Base-by-base conservation (phyloP, 202 grass and related monocot species). In the Hordeum pubiflorum region DNA sequence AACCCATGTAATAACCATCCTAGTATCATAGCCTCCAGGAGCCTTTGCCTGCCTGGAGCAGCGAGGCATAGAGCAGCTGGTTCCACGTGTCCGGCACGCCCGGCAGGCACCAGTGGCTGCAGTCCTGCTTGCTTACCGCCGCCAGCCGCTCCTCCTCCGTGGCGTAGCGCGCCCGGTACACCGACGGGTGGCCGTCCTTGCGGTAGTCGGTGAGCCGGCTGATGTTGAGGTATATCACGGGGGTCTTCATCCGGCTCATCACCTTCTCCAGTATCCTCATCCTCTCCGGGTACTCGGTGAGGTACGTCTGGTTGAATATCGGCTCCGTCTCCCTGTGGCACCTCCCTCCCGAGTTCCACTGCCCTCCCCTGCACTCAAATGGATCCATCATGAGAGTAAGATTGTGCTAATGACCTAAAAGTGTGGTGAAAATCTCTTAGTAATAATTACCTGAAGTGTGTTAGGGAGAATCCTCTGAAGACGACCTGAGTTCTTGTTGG, bases 211-310 rank as follows among this genome's bases (percentile, higher is more conserved):
- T 98, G 33, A 98, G 58, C 71, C 64, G 38, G 80, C 90, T 98
- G 75, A 95, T 93, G 62, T 98, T 98, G 68, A 98, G 90, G 77
- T 98, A 94, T 55, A 95, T 84, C 43, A 98, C 90, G 2, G 95
- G 90, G 23, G 88, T 95, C 72, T 79, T 98, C 88, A 90, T 94
- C 66, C 75, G 67, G 71, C 83, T 78, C 50, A 98, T 54, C 59
- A 93, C 81, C 57, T 91, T 50, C 77, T 98, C 92, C 38, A 94
- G 23, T 33, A 84, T 82, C 27, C 72, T 86, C 88, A 93, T 98
- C 78, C 91, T 98, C 46, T 89, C 82, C 9, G 90, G 92, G 76
- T 98, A 94, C 68, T 91, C 82, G 0, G 86, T 43, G 8, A 95
- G 95, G 83, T 86, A 81, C 9, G 82, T 74, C 71, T 88, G 74